Percentiles rank a stretch among this genome's conserved stretches.
Evolutionary conservation across 768 basidiomycete genomes (phyloP).

Genomic region (Agaricus blazei): DNA sequence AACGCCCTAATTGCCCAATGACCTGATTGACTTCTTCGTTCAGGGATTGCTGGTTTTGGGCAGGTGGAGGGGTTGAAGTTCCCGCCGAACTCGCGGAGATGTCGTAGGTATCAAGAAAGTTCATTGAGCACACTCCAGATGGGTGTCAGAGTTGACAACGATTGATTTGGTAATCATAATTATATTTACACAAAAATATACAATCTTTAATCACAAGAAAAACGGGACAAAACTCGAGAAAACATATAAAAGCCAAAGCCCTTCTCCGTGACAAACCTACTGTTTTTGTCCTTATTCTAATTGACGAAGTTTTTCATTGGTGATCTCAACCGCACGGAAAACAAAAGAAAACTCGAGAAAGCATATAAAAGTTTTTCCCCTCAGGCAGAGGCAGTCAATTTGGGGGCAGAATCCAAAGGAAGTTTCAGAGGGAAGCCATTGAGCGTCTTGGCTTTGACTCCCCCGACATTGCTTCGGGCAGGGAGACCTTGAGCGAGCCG

Average conservation of each 20-base stretch:
- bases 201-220: neutral
- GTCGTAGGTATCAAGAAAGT: constrained; percentile 71
- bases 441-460: constrained; percentile 11
- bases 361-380: neutral
- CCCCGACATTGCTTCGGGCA: constrained; percentile 7
- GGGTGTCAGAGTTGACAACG: neutral
- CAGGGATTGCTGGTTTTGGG: constrained; percentile 36
- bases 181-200: neutral
- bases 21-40: constrained; percentile 90
- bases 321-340: neutral
- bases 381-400: constrained; percentile 14
- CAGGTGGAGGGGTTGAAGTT: constrained; percentile 38
- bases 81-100: constrained; percentile 33
- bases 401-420: constrained; percentile 17
- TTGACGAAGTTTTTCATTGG: no score
- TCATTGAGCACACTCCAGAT: constrained; percentile 38
- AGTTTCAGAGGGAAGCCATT: constrained; percentile 19
- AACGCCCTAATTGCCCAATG: constrained; percentile 77
- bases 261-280: no score
- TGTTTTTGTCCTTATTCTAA: no score
- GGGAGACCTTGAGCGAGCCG: constrained; percentile 29
- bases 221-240: neutral
- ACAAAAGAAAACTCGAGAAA: neutral
- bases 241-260: neutral
- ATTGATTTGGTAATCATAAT: constrained; percentile 11